phyloP scores from a whole-genome alignment of 768 basidiomycete species.

The Psilocybe azurescens region DNA sequence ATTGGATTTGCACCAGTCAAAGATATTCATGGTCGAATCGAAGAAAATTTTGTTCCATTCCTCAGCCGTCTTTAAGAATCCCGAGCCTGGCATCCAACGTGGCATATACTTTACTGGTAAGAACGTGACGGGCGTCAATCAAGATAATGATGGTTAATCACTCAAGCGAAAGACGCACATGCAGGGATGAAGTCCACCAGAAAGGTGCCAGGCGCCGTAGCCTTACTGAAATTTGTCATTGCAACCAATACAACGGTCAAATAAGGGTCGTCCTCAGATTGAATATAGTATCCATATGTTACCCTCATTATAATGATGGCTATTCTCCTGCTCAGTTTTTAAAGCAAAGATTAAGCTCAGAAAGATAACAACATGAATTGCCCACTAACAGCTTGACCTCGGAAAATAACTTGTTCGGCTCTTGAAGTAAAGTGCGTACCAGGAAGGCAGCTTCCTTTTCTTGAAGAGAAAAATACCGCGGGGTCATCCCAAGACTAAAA shows the following conservation, averaged over 20 bases:
- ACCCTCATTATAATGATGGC: slow-evolving; percentile 59
- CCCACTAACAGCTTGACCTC: slow-evolving; percentile 33
- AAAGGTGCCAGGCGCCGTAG: slow-evolving; percentile 42
- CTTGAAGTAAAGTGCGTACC: slow-evolving; percentile 25
- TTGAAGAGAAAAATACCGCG: slow-evolving; percentile 23
- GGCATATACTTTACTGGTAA: slow-evolving; percentile 53
- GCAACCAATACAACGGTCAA: slow-evolving; percentile 51
- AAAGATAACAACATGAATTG: neutral
- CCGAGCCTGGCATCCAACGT: slow-evolving; percentile 60
- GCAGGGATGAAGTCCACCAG: slow-evolving; percentile 46
- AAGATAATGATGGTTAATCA: neutral
- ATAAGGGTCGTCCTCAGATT: slow-evolving; percentile 54
- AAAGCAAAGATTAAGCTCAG: neutral
- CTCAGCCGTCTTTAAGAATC: slow-evolving; percentile 51
- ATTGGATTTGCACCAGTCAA: slow-evolving; percentile 45
- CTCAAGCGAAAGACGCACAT: slow-evolving; percentile 23
- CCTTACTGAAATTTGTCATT: slow-evolving; percentile 52
- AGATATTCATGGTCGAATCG: slow-evolving; percentile 41
- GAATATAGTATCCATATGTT: slow-evolving; percentile 60
- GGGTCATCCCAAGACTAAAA: slow-evolving; percentile 21
- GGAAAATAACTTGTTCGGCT: slow-evolving; percentile 30
- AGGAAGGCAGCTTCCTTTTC: slow-evolving; percentile 25
- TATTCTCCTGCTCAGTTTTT: slow-evolving; percentile 38
- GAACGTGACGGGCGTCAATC: neutral
- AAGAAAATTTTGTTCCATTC: slow-evolving; percentile 38